Base-by-base conservation (phyloP, 495 filamentous ascomycete species). In the Penicillium crystallinum region DNA sequence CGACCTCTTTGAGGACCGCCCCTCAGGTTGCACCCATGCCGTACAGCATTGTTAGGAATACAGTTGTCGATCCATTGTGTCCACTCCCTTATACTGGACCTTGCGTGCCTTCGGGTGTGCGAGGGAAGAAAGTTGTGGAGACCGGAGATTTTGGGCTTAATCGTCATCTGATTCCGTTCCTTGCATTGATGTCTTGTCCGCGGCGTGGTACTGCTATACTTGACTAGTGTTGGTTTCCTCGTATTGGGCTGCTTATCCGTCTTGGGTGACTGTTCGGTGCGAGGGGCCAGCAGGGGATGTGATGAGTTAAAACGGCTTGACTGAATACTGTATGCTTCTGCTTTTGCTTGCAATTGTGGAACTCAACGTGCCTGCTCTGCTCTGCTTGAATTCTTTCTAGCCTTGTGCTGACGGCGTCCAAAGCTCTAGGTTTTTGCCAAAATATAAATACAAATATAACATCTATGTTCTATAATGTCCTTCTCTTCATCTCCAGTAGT, bases 81-180 rank as follows among this genome's bases (percentile, higher is more conserved):
- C 48, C 62, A 56, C 73, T 77, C 72, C 74, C 73, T 70, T 21
- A 72, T 74, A 95, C 89, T 85, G 74, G 81, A 92, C 85, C 67
- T 69, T 64, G 66, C 40, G 35, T 59, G 49, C 59, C 63, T 67
- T 72, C 61, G 66, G 54, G 49, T 38, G 53, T 49, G 52, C 38
- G 15, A 50, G 68, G 73, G 77, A 95, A 80, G 89, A 95, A 78
- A 83, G 90, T 93, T 90, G 90, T 95, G 89, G 87, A 93, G 88
- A 83, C 81, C 63, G 73, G 56, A 56, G 61, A 39, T 49, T 46
- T 65, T 68, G 66, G 66, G 57, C 42, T 63, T 23, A 50, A 36
- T 73, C 58, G 60, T 54, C 61, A 55, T 59, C 43, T 63, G 50
- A 56, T 48, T 42, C 44, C 43, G 53, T 55, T 62, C 52, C 41